Percentiles rank a stretch among this genome's conserved stretches.
These are phyloP conservation scores for Pestalotiopsis fici DNA, from an alignment of 2,329 filamentous ascomycete species.

Conservation along the genomic window DNA sequence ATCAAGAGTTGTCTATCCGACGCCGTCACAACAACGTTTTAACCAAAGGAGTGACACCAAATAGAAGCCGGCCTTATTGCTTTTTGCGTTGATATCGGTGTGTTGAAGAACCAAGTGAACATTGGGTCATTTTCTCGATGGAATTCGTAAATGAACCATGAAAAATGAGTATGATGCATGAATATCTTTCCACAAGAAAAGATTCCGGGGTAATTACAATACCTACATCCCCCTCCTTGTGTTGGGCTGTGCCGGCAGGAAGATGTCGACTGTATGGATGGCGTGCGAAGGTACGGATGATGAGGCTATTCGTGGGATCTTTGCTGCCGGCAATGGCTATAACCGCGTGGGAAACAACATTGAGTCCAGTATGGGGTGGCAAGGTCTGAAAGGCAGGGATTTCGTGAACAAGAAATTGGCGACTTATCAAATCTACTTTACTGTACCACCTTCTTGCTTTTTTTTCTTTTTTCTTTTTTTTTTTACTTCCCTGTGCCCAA, in stretches of 20 bases:
- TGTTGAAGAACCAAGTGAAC: no score
- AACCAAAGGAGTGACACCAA: no score
- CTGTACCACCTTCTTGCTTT: not conserved
- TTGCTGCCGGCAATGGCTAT: not conserved
- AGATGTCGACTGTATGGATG: not conserved
- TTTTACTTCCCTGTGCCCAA: not conserved
- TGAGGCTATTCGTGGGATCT: not conserved
- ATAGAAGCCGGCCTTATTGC: no score
- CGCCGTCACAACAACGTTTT: no score
- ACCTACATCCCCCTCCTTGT: no score
- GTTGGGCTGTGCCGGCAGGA: not conserved
- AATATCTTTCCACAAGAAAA: no score
- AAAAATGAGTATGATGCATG: no score
- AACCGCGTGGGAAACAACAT: not conserved
- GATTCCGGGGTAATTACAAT: no score
- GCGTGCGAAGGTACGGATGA: not conserved
- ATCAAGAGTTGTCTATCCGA: no score
- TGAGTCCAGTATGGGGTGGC: not conserved
- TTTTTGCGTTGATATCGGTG: no score
- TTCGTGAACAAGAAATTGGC: not conserved
- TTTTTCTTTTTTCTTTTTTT: not conserved
- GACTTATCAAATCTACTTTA: not conserved
- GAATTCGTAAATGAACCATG: no score
- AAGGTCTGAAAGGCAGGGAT: not conserved
- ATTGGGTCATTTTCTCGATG: no score